These are phyloP conservation scores for Penicillium waksmanii DNA, from an alignment of 495 filamentous ascomycete genomes.

Conservation along the genomic window DNA sequence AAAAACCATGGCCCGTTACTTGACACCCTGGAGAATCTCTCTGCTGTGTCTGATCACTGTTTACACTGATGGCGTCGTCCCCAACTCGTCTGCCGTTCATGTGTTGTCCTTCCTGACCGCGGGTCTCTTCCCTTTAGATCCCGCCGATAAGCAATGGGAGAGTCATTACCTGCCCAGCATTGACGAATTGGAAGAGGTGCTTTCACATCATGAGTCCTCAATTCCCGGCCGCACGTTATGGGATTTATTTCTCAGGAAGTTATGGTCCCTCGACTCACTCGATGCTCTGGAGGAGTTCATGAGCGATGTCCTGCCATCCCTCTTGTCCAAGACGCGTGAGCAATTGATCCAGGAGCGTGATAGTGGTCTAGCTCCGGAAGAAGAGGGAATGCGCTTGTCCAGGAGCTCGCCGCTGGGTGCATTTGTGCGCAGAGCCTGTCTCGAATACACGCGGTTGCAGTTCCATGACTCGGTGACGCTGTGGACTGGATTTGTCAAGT, in stretches of 20 bases:
- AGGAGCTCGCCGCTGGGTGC: constrained; percentile 79
- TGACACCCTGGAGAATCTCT: constrained; percentile 84
- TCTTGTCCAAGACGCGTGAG: constrained; percentile 66
- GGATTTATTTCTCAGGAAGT: constrained; percentile 79
- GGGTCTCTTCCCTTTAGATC: constrained; percentile 61
- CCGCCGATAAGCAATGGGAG: constrained; percentile 40
- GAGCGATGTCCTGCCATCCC: constrained; percentile 49
- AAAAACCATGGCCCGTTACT: constrained; percentile 69
- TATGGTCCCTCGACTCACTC: constrained; percentile 84
- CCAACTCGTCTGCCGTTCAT: constrained; percentile 75
- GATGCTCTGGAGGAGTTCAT: constrained; percentile 76
- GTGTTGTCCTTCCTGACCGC: constrained; percentile 84
- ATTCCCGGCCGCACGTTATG: constrained; percentile 80
- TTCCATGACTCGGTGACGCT: constrained; percentile 76
- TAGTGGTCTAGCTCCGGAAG: constrained; percentile 49
- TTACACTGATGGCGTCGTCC: constrained; percentile 75
- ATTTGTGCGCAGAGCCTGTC: constrained; percentile 75
- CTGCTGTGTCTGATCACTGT: constrained; percentile 79
- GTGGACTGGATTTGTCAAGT: constrained; percentile 80
- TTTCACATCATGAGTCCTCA: constrained; percentile 62
- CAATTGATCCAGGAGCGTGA: constrained; percentile 53
- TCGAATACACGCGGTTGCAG: constrained; percentile 80
- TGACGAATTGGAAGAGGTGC: constrained; percentile 66
- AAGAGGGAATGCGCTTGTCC: constrained; percentile 53
- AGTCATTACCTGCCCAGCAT: constrained; percentile 61